Percentiles rank a stretch among this genome's conserved stretches.
These are phyloP conservation scores for Stephanodiscus minutulus DNA, from an alignment of 108 stramenopile genomes.

Conservation along the genomic window DNA sequence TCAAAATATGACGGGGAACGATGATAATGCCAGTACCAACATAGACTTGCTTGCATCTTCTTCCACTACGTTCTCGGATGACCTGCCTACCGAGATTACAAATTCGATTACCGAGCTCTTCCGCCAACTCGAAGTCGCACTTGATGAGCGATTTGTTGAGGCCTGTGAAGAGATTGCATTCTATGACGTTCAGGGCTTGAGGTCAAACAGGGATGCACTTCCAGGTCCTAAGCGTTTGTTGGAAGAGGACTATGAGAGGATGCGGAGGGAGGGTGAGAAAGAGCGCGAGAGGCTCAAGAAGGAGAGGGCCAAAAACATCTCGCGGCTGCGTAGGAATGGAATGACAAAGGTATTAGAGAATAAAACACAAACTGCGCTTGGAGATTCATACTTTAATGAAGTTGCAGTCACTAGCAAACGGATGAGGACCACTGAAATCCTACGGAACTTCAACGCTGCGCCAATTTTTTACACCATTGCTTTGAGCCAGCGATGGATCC, in stretches of 20 bases:
- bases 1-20: slow-evolving; percentile 24
- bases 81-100: slow-evolving; percentile 41
- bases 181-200: slow-evolving; percentile 43
- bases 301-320: slow-evolving; percentile 8
- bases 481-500: slow-evolving; percentile 67
- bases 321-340: slow-evolving; percentile 1
- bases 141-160: slow-evolving; percentile 44
- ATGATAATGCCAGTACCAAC: not conserved
- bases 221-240: slow-evolving; percentile 33
- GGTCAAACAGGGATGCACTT: slow-evolving; percentile 32
- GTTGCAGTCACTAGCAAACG: slow-evolving; percentile 29
- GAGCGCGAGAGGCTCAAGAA: slow-evolving; percentile 5
- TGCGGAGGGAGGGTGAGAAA: slow-evolving; percentile 24
- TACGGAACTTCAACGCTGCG: slow-evolving; percentile 82
- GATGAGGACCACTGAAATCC: slow-evolving; percentile 67
- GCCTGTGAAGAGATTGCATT: slow-evolving; percentile 48
- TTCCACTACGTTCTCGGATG: slow-evolving; percentile 23
- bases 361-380: not conserved
- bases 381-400: slow-evolving; percentile 35
- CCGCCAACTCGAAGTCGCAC: slow-evolving; percentile 39
- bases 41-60: slow-evolving; percentile 39
- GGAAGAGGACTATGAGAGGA: slow-evolving; percentile 47
- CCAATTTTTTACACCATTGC: slow-evolving; percentile 86
- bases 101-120: slow-evolving; percentile 45
- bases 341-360: not conserved